Evolutionary conservation across 352 stramenopile species (phyloP).

Genomic region (Globisporangium spinosum): DNA sequence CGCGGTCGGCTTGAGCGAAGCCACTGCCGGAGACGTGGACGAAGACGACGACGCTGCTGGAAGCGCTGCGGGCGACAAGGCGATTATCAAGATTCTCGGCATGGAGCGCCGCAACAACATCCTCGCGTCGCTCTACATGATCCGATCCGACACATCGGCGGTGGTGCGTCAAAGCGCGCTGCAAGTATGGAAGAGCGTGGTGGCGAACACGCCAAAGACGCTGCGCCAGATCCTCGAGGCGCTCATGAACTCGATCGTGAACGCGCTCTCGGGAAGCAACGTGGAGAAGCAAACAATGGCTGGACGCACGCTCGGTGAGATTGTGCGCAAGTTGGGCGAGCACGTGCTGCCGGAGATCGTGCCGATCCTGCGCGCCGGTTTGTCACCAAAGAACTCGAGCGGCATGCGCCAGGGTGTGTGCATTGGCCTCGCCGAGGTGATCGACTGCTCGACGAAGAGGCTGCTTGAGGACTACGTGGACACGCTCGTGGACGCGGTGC

Average conservation of each 20-base stretch:
- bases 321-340: constrained; percentile 99
- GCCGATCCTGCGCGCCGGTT: constrained; percentile 94
- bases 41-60: constrained; percentile 82
- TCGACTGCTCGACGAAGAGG: constrained; percentile 95
- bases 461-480: constrained; percentile 96
- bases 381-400: constrained; percentile 65
- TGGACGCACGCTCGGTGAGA: constrained; percentile 95
- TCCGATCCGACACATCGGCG: constrained; percentile 94
- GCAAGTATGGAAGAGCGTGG: constrained; percentile 99
- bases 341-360: constrained; percentile 98
- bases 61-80: constrained; percentile 76
- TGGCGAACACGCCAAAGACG: constrained; percentile 96
- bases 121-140: constrained; percentile 97
- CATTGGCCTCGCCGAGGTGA: constrained; percentile 97
- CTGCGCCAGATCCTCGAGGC: constrained; percentile 97
- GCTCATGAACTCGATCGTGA: constrained; percentile 95
- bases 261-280: constrained; percentile 89
- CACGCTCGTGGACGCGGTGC: constrained; percentile 95
- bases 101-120: constrained; percentile 93
- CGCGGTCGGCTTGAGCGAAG: constrained; percentile 75
- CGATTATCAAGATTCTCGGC: constrained; percentile 91
- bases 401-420: constrained; percentile 93
- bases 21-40: constrained; percentile 62
- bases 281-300: constrained; percentile 90
- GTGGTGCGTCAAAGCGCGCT: constrained; percentile 96